Conservation (phyloP, 2,329 filamentous ascomycete genomes). For the Aspergillus sp. region DNA sequence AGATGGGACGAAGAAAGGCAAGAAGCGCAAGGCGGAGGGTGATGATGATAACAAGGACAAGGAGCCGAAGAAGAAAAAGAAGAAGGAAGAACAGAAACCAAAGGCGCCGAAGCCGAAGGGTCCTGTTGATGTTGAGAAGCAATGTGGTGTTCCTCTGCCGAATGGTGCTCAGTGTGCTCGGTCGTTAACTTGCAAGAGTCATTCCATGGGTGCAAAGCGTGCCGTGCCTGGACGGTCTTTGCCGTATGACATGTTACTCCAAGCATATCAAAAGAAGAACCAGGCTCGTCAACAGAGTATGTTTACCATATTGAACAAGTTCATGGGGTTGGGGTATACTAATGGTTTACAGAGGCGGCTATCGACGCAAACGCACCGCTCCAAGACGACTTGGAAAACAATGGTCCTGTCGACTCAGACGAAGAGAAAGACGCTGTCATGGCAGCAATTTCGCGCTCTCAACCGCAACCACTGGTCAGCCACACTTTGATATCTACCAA, state of each 20-base stretch:
- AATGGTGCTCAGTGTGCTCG: slow-evolving; percentile 86
- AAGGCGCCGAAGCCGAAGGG: slow-evolving; percentile 85
- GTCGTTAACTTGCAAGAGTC: slow-evolving; percentile 89
- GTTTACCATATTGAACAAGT: slow-evolving; percentile 34
- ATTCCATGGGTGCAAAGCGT: slow-evolving; percentile 91
- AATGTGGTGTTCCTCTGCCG: slow-evolving; percentile 82
- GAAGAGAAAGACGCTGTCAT: slow-evolving; percentile 91
- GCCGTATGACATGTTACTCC: slow-evolving; percentile 88
- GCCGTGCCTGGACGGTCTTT: slow-evolving; percentile 82
- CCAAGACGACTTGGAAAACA: slow-evolving; percentile 80
- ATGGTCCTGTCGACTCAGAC: slow-evolving; percentile 84
- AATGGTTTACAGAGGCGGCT: slow-evolving; percentile 68
- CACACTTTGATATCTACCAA: slow-evolving; percentile 54
- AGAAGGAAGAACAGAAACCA: slow-evolving; percentile 86
- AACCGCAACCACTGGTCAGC: slow-evolving; percentile 73
- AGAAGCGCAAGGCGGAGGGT: slow-evolving; percentile 74
- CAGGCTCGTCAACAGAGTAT: slow-evolving; percentile 95
- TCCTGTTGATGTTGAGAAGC: slow-evolving; percentile 88
- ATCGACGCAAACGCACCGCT: slow-evolving; percentile 91
- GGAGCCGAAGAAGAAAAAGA: slow-evolving; percentile 85
- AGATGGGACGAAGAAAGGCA: slow-evolving; percentile 62
- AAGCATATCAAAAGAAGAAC: slow-evolving; percentile 94
- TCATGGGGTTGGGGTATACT: neutral
- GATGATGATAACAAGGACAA: slow-evolving; percentile 70
- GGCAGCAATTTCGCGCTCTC: slow-evolving; percentile 71